Base-by-base conservation (phyloP, 441 rosid species). In the Mallotus japonicus region DNA sequence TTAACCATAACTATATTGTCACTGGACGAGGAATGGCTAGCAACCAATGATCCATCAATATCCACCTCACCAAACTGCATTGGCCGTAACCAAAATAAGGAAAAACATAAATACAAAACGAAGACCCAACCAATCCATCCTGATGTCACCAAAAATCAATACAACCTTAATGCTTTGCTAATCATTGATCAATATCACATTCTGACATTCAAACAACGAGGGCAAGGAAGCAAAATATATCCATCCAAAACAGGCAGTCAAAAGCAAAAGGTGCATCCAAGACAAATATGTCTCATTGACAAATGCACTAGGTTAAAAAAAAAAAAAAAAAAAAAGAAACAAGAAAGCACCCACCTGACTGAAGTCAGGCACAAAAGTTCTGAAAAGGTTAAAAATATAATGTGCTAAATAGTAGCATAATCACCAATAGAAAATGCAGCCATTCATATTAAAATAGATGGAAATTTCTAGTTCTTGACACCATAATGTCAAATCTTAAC, bases 51-150 rank as follows among this genome's bases (percentile, higher is more conserved):
- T 69, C 92, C 91, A 78, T 90, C 93, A 73, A 90, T 90, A 79
- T 86, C 92, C 32, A 85, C 91, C 78, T 89, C 93, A 20, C 96
- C 96, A 79, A 89, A 87, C 92, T 90, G 89, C 81, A 79, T 10
- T 13, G 19, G 59, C 20, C 6, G 11, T 5, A 83, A 65, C 16
- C 44, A 44, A 64, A 73, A 50, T 42, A 55, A 70, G 42, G 65
- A 49, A 44, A 60, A 19, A 57, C 37, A 68, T 32, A 34, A n/a
- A 32, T 20, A 62, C 8, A n/a, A 53, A 11, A 42, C 28, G 16
- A 22, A 57, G 13, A 57, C 37, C 47, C 17, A 61, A 49, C 22
- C n/a, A 46, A 65, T 62, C 49, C 42, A 32, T 50, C 16, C 67
- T 19, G 5, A 37, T 12, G 32, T 46, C 16, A 24, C 19, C 15